phyloP scores from a whole-genome alignment of 768 basidiomycete species.

The Mycena vulgaris region DNA sequence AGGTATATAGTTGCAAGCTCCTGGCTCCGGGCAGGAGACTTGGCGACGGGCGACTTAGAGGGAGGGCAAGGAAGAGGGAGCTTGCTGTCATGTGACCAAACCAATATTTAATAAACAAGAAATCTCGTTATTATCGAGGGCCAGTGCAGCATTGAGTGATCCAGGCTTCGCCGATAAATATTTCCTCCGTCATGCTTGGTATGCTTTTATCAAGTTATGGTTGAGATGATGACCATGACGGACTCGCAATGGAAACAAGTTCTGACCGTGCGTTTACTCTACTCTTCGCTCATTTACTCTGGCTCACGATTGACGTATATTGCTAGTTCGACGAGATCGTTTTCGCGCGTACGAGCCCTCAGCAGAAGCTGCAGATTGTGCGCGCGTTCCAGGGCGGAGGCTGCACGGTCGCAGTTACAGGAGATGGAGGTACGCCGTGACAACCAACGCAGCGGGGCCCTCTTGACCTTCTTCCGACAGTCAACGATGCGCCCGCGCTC shows the following conservation, averaged over 20 bases:
- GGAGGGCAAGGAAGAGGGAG: too few relatives aligned
- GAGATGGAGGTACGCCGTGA: constrained; percentile 62
- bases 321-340: constrained; percentile 64
- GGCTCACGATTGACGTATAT: constrained; percentile 29
- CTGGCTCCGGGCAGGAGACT: too few relatives aligned
- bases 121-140: too few relatives aligned
- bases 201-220: too few relatives aligned
- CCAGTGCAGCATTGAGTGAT: too few relatives aligned
- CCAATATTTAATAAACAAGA: too few relatives aligned
- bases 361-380: constrained; percentile 78
- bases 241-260: constrained; percentile 50
- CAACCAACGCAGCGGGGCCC: background rate
- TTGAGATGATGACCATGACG: constrained; percentile 55
- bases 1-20: too few relatives aligned
- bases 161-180: too few relatives aligned
- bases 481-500: constrained; percentile 72
- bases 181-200: too few relatives aligned
- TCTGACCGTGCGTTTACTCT: constrained; percentile 37
- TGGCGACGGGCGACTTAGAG: too few relatives aligned
- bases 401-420: constrained; percentile 74
- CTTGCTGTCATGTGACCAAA: too few relatives aligned
- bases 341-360: constrained; percentile 74
- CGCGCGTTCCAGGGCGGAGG: constrained; percentile 67
- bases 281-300: background rate
- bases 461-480: constrained; percentile 36